A percentile compares a stretch with the other conserved stretches of the same genome.
Evolutionary conservation across 441 rosid genomes (phyloP).

Genomic region (Populus tomentosa): DNA sequence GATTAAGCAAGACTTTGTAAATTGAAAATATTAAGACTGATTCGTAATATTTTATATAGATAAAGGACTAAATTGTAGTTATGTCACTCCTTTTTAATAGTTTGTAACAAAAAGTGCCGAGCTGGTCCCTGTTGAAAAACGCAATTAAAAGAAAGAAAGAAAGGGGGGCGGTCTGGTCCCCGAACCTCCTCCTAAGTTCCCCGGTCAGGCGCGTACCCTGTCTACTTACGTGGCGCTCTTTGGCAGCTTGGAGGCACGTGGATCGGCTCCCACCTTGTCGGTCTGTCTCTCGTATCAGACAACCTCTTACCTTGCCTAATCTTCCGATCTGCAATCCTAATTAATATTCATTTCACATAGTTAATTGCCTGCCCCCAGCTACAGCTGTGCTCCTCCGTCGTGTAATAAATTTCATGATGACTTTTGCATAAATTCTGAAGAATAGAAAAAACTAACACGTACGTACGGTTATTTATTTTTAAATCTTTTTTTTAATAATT

Average conservation of each 20-base stretch:
- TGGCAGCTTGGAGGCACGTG: slow-evolving; percentile 23
- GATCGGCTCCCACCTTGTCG: slow-evolving; percentile 31
- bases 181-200: background rate
- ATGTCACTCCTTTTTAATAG: background rate
- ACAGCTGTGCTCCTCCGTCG: too few species aligned
- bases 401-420: background rate
- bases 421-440: too few species aligned
- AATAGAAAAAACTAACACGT: too few species aligned
- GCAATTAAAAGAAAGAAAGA: background rate
- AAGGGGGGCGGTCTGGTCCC: background rate
- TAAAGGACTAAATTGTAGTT: background rate
- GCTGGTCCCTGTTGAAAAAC: too few species aligned
- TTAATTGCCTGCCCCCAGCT: background rate
- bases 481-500: too few species aligned
- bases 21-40: too few species aligned
- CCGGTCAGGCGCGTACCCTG: slow-evolving; percentile 36
- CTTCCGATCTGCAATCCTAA: background rate
- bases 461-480: too few species aligned
- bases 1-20: too few species aligned
- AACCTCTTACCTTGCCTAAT: background rate
- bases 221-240: slow-evolving; percentile 31
- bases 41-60: background rate
- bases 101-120: slow-evolving; percentile 11
- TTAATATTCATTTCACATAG: background rate
- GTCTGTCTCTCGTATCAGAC: slow-evolving; percentile 27